These are phyloP conservation scores for Epichloe festucae DNA, from an alignment of 2,329 filamentous ascomycete genomes.

Conservation along the genomic window DNA sequence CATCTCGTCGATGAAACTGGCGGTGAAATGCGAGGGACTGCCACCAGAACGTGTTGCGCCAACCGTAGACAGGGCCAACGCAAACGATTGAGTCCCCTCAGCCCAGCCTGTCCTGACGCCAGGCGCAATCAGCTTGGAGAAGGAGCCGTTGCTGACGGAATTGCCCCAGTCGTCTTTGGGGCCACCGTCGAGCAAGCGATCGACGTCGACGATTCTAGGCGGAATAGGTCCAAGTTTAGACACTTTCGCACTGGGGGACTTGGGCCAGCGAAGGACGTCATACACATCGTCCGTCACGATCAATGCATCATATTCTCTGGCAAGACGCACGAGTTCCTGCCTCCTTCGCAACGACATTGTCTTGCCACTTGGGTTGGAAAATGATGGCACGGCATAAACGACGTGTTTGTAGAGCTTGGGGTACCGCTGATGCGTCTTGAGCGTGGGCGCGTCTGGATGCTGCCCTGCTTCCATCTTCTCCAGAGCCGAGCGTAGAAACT, in stretches of 20 bases:
- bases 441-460: slow-evolving; percentile 6
- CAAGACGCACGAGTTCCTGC: slow-evolving; percentile 57
- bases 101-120: slow-evolving; percentile 82
- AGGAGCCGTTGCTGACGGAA: slow-evolving; percentile 73
- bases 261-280: slow-evolving; percentile 74
- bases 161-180: slow-evolving; percentile 56
- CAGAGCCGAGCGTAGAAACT: slow-evolving; percentile 24
- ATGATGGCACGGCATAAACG: slow-evolving; percentile 80
- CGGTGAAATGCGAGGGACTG: slow-evolving; percentile 24
- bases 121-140: slow-evolving; percentile 76
- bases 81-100: slow-evolving; percentile 50
- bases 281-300: slow-evolving; percentile 87
- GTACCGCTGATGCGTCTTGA: not conserved
- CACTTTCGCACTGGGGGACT: slow-evolving; percentile 35
- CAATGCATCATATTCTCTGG: slow-evolving; percentile 68
- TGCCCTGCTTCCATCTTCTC: slow-evolving; percentile 16
- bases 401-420: slow-evolving; percentile 71
- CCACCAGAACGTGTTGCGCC: slow-evolving; percentile 44
- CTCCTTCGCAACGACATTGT: slow-evolving; percentile 63
- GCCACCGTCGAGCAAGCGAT: not conserved
- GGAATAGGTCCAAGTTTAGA: slow-evolving; percentile 64
- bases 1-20: slow-evolving; percentile 8
- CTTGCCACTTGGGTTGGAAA: slow-evolving; percentile 76
- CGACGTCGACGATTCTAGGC: slow-evolving; percentile 3
- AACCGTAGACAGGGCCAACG: slow-evolving; percentile 37